phyloP scores from a whole-genome alignment of 1,284 basidiomycete genomes.

The Sparassis latifolia region DNA sequence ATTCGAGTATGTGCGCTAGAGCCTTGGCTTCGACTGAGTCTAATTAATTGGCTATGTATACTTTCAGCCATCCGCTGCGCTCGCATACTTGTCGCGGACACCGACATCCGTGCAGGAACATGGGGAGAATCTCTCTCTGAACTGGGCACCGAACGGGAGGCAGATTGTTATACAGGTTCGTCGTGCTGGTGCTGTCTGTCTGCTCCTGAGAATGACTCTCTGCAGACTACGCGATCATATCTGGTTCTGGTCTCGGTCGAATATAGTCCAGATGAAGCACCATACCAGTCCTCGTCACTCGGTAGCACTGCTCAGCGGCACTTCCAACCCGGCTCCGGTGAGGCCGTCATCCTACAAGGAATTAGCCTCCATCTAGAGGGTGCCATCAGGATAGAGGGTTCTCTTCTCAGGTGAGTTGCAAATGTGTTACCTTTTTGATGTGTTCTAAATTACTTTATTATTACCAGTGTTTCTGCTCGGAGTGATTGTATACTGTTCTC shows the following conservation, averaged over 20 bases:
- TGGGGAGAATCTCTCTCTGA: conserved; percentile 65
- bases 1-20: conserved; percentile 58
- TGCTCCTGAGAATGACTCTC: background rate
- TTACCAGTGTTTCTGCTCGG: conserved; percentile 62
- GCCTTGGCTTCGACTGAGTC: background rate
- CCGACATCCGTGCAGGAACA: conserved; percentile 71
- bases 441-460: too few species aligned
- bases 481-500: conserved; percentile 65
- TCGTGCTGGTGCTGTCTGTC: conserved; percentile 6
- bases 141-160: conserved; percentile 78
- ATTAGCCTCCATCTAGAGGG: conserved; percentile 72
- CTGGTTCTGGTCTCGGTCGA: conserved; percentile 71
- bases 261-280: conserved; percentile 46
- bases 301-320: conserved; percentile 50
- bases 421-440: conserved; percentile 5
- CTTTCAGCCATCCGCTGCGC: conserved; percentile 67
- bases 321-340: conserved; percentile 76
- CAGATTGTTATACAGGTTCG: conserved; percentile 74
- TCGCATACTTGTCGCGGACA: conserved; percentile 74
- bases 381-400: conserved; percentile 74
- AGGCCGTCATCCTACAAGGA: conserved; percentile 60
- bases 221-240: conserved; percentile 71
- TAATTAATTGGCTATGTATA: background rate
- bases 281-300: conserved; percentile 51
- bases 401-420: conserved; percentile 53